Evolutionary conservation across 2,329 filamentous ascomycete genomes (phyloP), one percentile per base, ranked within the genome.

Genomic region (Acrocalymma vagum): DNA sequence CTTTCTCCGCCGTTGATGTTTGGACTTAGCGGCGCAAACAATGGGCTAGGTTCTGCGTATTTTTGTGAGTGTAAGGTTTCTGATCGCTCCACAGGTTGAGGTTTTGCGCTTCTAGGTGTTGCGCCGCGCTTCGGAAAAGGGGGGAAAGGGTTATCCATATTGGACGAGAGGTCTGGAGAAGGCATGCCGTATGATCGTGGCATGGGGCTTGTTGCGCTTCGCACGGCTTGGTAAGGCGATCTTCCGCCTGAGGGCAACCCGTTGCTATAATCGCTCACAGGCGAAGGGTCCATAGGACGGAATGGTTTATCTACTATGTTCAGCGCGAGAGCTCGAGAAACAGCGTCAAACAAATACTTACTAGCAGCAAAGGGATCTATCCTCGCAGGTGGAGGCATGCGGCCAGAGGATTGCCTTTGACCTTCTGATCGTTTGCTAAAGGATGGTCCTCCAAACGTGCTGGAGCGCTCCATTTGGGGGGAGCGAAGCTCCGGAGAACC

Each of bases 311-410:
- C 70, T 71, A 34, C 14, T n/a, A n/a, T n/a, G n/a, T n/a, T n/a
- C n/a, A n/a, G n/a, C n/a, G n/a, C n/a, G n/a, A n/a, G n/a, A n/a
- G n/a, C n/a, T n/a, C n/a, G n/a, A n/a, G n/a, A n/a, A n/a, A n/a
- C n/a, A n/a, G n/a, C n/a, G n/a, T n/a, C n/a, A n/a, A n/a, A n/a
- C n/a, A 24, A n/a, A 35, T 42, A 72, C 81, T 58, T 74, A 84
- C 81, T 85, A 33, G 82, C 82, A 71, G 74, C 76, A 15, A 69
- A 70, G 18, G 80, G 76, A 57, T 85, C 81, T 37, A 85, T 83
- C 30, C 72, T 73, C 18, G 80, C 75, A 11, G 79, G 79, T 20
- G 75, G 71, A 37, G 69, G 73, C 50, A 72, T 69, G 38, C 77
- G 76, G 47, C 71, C 68, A 29, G 73, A n/a, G n/a, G n/a, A 63